A percentile compares a stretch with the other conserved stretches of the same genome.
phyloP scores from a whole-genome alignment of 2,329 filamentous ascomycete genomes.

The Neophaeococcomyces mojaviensis region DNA sequence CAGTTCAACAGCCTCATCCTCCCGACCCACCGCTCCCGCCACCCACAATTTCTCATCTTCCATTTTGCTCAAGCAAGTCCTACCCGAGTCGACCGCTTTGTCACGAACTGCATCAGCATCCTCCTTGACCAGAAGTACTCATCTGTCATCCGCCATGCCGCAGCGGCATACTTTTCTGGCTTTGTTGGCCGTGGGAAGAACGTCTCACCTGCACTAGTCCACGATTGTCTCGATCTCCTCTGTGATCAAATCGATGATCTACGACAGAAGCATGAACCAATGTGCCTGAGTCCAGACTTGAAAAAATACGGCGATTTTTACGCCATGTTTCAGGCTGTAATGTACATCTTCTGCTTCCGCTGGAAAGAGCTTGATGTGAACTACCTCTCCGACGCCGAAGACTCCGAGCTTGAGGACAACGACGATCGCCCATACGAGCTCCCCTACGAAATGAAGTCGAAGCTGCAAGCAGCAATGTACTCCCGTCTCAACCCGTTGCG shows the following conservation, averaged over 20 bases:
- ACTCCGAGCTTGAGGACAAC: slow-evolving; percentile 46
- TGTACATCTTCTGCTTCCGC: slow-evolving; percentile 96
- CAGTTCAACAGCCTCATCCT: slow-evolving; percentile 86
- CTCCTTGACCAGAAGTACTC: slow-evolving; percentile 63
- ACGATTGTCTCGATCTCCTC: slow-evolving; percentile 72
- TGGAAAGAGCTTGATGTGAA: slow-evolving; percentile 70
- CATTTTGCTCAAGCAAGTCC: slow-evolving; percentile 83
- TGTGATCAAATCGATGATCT: slow-evolving; percentile 69
- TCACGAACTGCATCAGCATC: slow-evolving; percentile 65
- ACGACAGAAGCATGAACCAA: slow-evolving; percentile 62
- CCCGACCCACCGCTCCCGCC: slow-evolving; percentile 82
- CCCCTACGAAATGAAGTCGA: slow-evolving; percentile 65
- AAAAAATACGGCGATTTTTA: slow-evolving; percentile 80
- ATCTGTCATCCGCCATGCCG: slow-evolving; percentile 69
- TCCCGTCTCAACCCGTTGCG: slow-evolving; percentile 90
- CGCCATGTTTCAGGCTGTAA: slow-evolving; percentile 74
- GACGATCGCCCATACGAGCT: slow-evolving; percentile 67
- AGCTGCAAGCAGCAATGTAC: slow-evolving; percentile 70
- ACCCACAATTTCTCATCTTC: slow-evolving; percentile 92
- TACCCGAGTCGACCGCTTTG: slow-evolving; percentile 72
- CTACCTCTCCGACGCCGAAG: slow-evolving; percentile 41
- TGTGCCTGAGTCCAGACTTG: slow-evolving; percentile 76
- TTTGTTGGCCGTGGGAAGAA: slow-evolving; percentile 87
- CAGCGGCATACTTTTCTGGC: slow-evolving; percentile 85
- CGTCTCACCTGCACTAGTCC: slow-evolving; percentile 67